phyloP scores from a whole-genome alignment of 305 asterid genomes.

The Ajuga reptans region DNA sequence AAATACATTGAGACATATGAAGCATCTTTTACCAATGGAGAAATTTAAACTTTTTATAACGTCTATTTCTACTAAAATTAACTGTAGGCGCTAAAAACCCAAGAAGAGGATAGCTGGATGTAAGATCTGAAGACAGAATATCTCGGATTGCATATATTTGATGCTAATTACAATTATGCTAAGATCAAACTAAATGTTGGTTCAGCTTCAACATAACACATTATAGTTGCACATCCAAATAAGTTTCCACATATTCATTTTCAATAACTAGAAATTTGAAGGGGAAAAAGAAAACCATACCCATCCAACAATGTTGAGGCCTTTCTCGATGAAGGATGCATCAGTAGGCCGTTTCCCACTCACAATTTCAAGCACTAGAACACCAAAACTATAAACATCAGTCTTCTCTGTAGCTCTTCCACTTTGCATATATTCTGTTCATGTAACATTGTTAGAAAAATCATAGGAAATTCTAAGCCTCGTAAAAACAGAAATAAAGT shows the following conservation, averaged over 20 bases:
- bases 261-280: neutral
- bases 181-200: neutral
- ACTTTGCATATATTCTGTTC: slow-evolving; percentile 89
- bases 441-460: slow-evolving; percentile 4
- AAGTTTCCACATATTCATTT: neutral
- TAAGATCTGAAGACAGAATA: neutral
- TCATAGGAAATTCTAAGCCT: neutral
- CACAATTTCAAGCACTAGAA: slow-evolving; percentile 72
- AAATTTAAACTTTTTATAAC: neutral
- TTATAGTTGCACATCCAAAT: neutral
- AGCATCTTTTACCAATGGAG: neutral
- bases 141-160: neutral
- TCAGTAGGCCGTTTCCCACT: slow-evolving; percentile 92
- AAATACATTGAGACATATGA: no score
- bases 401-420: slow-evolving; percentile 95
- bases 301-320: slow-evolving; percentile 97
- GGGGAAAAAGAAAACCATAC: slow-evolving; percentile 35
- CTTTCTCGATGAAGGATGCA: slow-evolving; percentile 91
- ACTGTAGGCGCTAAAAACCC: neutral
- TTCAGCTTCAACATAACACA: neutral
- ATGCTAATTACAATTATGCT: neutral
- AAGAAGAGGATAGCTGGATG: neutral
- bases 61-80: neutral
- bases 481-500: neutral
- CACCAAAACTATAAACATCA: slow-evolving; percentile 91